Evolutionary conservation across 495 filamentous ascomycete species (phyloP).

Genomic region (Annulohypoxylon nitens): DNA sequence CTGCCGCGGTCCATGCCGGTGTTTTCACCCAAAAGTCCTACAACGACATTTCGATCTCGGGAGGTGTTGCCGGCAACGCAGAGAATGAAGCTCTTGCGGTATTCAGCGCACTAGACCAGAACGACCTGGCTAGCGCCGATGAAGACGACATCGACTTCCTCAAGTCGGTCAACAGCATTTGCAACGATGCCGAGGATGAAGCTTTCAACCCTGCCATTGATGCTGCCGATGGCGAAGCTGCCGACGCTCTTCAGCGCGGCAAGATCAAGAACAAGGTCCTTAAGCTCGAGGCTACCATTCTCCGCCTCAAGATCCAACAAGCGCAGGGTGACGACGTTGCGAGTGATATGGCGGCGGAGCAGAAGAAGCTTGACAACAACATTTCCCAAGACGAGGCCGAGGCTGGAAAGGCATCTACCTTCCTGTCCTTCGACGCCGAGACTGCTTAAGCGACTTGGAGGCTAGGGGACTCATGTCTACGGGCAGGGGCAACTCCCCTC

Average conservation of each 20-base stretch:
- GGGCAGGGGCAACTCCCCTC: not conserved
- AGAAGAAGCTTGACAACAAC: conserved; percentile 63
- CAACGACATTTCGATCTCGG: conserved; percentile 56
- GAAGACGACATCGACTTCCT: conserved; percentile 57
- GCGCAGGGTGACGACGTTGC: conserved; percentile 56
- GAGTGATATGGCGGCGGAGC: conserved; percentile 52
- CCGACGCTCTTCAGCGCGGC: conserved; percentile 61
- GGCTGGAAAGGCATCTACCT: conserved; percentile 51
- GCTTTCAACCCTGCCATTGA: conserved; percentile 59
- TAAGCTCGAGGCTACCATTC: conserved; percentile 58
- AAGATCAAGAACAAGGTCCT: conserved; percentile 70
- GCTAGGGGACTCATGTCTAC: not conserved
- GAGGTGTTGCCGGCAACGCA: conserved; percentile 59
- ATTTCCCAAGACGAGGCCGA: conserved; percentile 57
- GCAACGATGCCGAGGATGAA: conserved; percentile 56
- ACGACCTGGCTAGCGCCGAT: conserved; percentile 55
- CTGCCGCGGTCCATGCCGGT: conserved; percentile 43
- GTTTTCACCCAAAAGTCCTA: conserved; percentile 50
- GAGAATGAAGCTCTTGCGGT: conserved; percentile 55
- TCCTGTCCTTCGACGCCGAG: conserved; percentile 46
- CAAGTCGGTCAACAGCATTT: conserved; percentile 53
- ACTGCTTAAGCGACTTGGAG: conserved; percentile 32
- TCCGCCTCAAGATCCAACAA: conserved; percentile 52
- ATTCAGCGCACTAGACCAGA: conserved; percentile 52
- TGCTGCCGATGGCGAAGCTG: conserved; percentile 49